Base-by-base conservation (phyloP, 805 yeast species). In the Sungouiella blattae region DNA sequence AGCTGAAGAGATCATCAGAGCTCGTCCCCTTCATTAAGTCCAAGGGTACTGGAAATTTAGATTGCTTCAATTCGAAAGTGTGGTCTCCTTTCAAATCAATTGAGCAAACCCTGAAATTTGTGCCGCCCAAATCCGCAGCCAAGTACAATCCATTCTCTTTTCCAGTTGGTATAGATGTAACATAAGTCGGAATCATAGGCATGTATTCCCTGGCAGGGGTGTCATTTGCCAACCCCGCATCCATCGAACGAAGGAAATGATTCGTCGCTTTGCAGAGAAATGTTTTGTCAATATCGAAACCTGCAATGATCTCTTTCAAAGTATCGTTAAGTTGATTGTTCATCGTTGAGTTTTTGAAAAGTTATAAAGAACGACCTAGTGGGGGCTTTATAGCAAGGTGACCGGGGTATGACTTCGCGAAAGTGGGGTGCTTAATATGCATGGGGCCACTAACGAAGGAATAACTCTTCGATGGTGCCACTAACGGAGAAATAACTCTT, bases 91-190 rank as follows among this genome's bases (percentile, higher is more conserved):
- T 68, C 49, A 91, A 71, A 24, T 71, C 58, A 20, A 91, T 89
- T 2, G 96, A 87, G 57, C 97, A 88, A 17, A 93, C 96, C 52
- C 98, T 74, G 64, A 91, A 87, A 60, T 93, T 89, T 39, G 98
- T 89, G 33, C 98, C 98, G 43, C 98, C 98, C 35, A 91, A 71
- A 56, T 91, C 98, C 4, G 93, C 95, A 36, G 98, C 98, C 41
- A 91, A 66, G 43, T 73, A 78, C 26, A 85, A 69, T 29, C 98
- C 98, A 36, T 68, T 70, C 58, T 91, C 98, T 31, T 75, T 70
- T 28, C 98, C 98, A 28, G 73, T 75, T 15, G 98, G 98, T 37
- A 87, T 74, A 8, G 75, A 71, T 6, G 96, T 86, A 22, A 91
- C 95, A 55, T 62, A 91, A 1, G 96, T 77, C 24, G 98, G 98